phyloP scores from a whole-genome alignment of 495 filamentous ascomycete genomes.

The Penicillium nucicola region DNA sequence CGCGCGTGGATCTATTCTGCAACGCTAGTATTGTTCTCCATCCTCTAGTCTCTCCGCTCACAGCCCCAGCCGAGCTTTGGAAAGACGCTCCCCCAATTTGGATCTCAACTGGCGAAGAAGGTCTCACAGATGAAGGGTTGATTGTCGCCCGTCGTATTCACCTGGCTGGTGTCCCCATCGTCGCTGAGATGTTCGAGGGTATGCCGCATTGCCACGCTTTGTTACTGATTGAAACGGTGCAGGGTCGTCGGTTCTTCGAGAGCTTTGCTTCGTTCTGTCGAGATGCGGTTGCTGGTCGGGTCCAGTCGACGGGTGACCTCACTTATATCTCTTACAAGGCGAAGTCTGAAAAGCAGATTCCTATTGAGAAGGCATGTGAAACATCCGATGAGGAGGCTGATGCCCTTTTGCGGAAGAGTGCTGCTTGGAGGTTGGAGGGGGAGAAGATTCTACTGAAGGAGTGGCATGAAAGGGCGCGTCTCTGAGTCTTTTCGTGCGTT shows the following conservation, averaged over 20 bases:
- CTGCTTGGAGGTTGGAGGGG: constrained; percentile 41
- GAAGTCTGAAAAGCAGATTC: constrained; percentile 46
- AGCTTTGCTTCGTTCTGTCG: constrained; percentile 55
- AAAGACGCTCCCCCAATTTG: constrained; percentile 65
- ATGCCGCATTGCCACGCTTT: constrained; percentile 87
- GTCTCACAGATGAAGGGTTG: constrained; percentile 68
- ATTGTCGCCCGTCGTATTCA: constrained; percentile 58
- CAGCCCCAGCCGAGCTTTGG: constrained; percentile 60
- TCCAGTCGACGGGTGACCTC: constrained; percentile 23
- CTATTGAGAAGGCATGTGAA: constrained; percentile 46
- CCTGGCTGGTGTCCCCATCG: constrained; percentile 59
- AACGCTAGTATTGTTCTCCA: constrained; percentile 62
- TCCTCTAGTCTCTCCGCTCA: constrained; percentile 70
- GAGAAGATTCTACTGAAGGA: constrained; percentile 41
- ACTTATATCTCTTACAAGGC: constrained; percentile 54
- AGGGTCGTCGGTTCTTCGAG: constrained; percentile 50
- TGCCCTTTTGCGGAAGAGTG: constrained; percentile 44
- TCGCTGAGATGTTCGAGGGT: constrained; percentile 73
- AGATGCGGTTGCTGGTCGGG: constrained; percentile 31
- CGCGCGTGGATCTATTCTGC: constrained; percentile 66
- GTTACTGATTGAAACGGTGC: constrained; percentile 52
- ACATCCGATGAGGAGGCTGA: constrained; percentile 53
- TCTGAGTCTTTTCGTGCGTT: constrained; percentile 28
- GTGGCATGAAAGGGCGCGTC: constrained; percentile 41
- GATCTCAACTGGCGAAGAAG: constrained; percentile 75